Conservation (phyloP, 768 basidiomycete species). For the Mycena venus region DNA sequence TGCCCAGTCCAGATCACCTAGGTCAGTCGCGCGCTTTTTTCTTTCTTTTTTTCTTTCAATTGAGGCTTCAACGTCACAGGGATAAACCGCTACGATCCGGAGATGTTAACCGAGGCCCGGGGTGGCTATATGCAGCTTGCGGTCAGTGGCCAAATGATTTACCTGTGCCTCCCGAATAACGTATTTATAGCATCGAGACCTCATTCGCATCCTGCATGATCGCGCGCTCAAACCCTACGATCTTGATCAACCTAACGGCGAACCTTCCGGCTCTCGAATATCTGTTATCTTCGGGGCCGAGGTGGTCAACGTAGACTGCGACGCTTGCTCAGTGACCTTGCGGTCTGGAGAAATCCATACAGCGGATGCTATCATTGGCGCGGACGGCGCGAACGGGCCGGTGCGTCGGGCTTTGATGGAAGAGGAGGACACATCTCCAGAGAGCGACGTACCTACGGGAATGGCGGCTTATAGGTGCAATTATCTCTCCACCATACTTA, state of each 20-base stretch:
- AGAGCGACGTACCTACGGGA: neutral
- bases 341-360: neutral
- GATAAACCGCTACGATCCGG: neutral
- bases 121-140: neutral
- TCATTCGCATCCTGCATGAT: conserved; percentile 10
- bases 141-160: neutral
- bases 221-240: neutral
- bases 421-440: neutral
- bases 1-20: neutral
- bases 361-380: conserved; percentile 19
- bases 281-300: conserved; percentile 7
- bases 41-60: too few relatives aligned
- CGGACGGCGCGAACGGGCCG: conserved; percentile 12
- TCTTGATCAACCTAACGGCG: neutral
- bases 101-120: neutral
- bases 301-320: conserved; percentile 11
- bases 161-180: neutral
- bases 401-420: conserved; percentile 5
- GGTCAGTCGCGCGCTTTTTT: neutral
- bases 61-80: neutral
- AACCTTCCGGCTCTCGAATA: neutral
- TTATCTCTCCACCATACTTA: neutral
- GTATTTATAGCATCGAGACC: conserved; percentile 7
- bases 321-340: conserved; percentile 7
- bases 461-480: neutral